A percentile compares a stretch with the other conserved stretches of the same genome.
Evolutionary conservation across 2,329 filamentous ascomycete species (phyloP).

Genomic region (Pseudogymnoascus sp.): DNA sequence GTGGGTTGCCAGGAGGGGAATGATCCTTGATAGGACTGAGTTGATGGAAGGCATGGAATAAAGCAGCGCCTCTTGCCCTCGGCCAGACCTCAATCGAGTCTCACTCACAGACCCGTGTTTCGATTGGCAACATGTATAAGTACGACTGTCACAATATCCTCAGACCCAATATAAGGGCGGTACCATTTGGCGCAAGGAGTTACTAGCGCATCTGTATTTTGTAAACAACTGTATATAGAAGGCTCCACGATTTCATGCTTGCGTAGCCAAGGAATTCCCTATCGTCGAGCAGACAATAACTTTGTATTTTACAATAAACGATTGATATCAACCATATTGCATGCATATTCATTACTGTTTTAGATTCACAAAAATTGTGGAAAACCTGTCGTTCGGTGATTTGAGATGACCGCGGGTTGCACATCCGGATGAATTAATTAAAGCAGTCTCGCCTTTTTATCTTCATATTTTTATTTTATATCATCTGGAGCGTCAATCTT

Average conservation of each 20-base stretch:
- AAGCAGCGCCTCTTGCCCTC: not conserved
- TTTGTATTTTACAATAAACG: not conserved
- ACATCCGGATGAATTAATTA: not conserved
- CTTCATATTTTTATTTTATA: not conserved
- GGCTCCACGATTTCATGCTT: not conserved
- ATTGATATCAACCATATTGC: not conserved
- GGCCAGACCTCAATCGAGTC: not conserved
- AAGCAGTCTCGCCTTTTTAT: not conserved
- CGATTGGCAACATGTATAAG: not conserved
- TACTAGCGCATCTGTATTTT: not conserved
- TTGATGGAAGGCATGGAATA: constrained; percentile 89
- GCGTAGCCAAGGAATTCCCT: not conserved
- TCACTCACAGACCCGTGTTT: not conserved
- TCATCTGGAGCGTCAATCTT: not conserved
- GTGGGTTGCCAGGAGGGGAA: constrained; percentile 72
- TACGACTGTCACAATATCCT: not conserved
- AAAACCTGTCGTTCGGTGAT: not conserved
- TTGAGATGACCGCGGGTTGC: not conserved
- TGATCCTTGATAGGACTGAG: constrained; percentile 83
- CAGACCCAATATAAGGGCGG: not conserved
- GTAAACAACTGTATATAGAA: not conserved
- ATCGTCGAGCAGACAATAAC: not conserved
- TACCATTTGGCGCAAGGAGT: not conserved
- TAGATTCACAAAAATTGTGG: not conserved
- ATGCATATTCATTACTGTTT: not conserved